Evolutionary conservation across 768 basidiomycete species (phyloP).

Genomic region (Tricholoma saponaceum): DNA sequence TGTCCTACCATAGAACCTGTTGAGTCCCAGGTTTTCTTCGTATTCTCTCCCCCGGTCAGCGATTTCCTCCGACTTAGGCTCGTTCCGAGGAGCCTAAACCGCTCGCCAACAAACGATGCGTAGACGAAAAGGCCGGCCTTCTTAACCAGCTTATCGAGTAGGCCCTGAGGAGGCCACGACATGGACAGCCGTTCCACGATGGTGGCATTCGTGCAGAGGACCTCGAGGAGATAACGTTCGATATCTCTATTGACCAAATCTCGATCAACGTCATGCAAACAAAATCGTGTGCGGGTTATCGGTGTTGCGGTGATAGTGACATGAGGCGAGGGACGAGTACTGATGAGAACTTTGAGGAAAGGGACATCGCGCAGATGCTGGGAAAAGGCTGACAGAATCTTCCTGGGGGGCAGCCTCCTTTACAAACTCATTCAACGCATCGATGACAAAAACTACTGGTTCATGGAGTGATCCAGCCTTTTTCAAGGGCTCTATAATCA

Average conservation of each 20-base stretch:
- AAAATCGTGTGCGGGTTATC: slow-evolving; percentile 4
- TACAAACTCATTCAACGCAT: slow-evolving; percentile 19
- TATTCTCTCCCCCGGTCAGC: slow-evolving; percentile 13
- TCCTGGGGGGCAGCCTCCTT: slow-evolving; percentile 6
- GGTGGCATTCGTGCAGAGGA: slow-evolving; percentile 9
- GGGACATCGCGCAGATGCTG: slow-evolving; percentile 11
- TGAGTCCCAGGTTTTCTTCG: slow-evolving; percentile 14
- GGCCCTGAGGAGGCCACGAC: slow-evolving; percentile 10
- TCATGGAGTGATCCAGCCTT: slow-evolving; percentile 2
- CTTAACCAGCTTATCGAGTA: slow-evolving; percentile 10
- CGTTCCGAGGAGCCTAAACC: slow-evolving; percentile 8
- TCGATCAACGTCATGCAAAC: slow-evolving; percentile 9
- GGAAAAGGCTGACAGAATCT: slow-evolving; percentile 9
- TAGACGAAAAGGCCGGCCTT: slow-evolving; percentile 13
- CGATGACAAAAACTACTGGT: slow-evolving; percentile 16
- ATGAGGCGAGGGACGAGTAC: slow-evolving; percentile 10
- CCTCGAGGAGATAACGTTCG: slow-evolving; percentile 10
- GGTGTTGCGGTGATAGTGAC: slow-evolving; percentile 1
- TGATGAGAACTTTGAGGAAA: slow-evolving; percentile 14
- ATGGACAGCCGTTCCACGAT: slow-evolving; percentile 12
- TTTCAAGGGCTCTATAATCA: slow-evolving; percentile 11
- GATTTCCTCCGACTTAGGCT: slow-evolving; percentile 10
- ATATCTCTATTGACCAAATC: slow-evolving; percentile 10
- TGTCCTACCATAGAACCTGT: slow-evolving; percentile 12
- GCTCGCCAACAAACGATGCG: slow-evolving; percentile 10